These are phyloP conservation scores for Hibiscus tridactylites DNA, from an alignment of 345 rosid genomes.

Conservation along the genomic window DNA sequence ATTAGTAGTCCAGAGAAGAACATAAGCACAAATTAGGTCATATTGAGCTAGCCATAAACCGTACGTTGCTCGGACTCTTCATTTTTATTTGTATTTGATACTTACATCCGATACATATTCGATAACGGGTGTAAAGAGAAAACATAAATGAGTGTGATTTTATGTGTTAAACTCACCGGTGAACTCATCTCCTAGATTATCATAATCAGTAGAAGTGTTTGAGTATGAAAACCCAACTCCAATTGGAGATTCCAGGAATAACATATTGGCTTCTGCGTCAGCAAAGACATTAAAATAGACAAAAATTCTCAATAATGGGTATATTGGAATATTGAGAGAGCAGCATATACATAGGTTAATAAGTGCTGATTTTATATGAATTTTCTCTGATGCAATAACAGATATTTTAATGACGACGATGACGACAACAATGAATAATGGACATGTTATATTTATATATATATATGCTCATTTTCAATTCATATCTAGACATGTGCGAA, in stretches of 20 bases:
- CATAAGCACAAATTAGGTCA: neutral
- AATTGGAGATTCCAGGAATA: constrained; percentile 86
- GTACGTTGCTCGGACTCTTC: neutral
- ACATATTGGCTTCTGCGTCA: constrained; percentile 79
- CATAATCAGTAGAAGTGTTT: constrained; percentile 58
- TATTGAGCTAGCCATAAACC: neutral
- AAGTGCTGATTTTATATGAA: constrained; percentile 1
- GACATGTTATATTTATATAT: too few species aligned
- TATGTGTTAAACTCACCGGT: constrained; percentile 40
- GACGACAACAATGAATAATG: too few species aligned
- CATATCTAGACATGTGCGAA: too few species aligned
- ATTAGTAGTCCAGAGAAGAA: constrained; percentile 8
- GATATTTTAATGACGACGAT: neutral
- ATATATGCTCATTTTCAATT: too few species aligned
- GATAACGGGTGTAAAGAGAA: too few species aligned
- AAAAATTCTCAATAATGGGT: neutral
- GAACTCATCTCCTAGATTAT: constrained; percentile 53
- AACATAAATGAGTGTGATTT: neutral
- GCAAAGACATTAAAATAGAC: constrained; percentile 15
- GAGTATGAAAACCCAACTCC: constrained; percentile 97
- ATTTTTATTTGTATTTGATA: neutral
- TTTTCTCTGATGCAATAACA: neutral
- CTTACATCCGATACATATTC: neutral
- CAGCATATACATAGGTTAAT: neutral
- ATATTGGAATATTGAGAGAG: constrained; percentile 9